A percentile compares a stretch with the other conserved stretches of the same genome.
phyloP scores from a whole-genome alignment of 1,284 basidiomycete genomes.

The Leccinum griseonigrum region DNA sequence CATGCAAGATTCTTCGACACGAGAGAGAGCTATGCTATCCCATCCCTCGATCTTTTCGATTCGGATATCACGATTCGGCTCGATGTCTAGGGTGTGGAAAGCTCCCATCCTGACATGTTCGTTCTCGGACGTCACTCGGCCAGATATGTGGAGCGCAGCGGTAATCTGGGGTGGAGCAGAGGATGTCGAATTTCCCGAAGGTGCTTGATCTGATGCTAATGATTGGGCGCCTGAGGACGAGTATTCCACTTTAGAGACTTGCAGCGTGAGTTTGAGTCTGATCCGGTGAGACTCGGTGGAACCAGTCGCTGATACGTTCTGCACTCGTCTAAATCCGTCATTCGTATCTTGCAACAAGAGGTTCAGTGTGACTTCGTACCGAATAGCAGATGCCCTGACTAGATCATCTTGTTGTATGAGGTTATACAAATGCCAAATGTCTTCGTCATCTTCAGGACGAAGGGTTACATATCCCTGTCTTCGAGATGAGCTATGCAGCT shows the following conservation, averaged over 20 bases:
- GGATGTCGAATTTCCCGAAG: conserved; percentile 39
- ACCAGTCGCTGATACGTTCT: conserved; percentile 86
- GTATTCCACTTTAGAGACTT: conserved; percentile 72
- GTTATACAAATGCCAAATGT: conserved; percentile 99
- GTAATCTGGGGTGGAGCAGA: conserved; percentile 42
- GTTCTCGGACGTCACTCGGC: conserved; percentile 89
- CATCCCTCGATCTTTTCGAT: conserved; percentile 88
- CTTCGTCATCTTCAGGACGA: conserved; percentile 93
- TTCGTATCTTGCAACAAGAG: conserved; percentile 1
- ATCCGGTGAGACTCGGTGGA: conserved; percentile 92
- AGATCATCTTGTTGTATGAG: conserved; percentile 88
- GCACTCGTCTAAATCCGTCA: conserved; percentile 50
- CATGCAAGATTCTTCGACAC: conserved; percentile 85
- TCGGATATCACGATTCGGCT: conserved; percentile 88
- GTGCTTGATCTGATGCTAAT: conserved; percentile 44
- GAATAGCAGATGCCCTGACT: conserved; percentile 86
- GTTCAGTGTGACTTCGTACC: conserved; percentile 40
- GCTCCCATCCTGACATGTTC: conserved; percentile 91
- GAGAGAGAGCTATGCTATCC: conserved; percentile 85
- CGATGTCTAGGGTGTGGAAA: conserved; percentile 94
- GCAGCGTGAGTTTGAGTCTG: conserved; percentile 81
- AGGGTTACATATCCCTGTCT: conserved; percentile 85
- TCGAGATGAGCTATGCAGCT: conserved; percentile 17
- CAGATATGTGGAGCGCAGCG: conserved; percentile 84
- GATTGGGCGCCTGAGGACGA: conserved; percentile 59